Conservation (phyloP, 306 rosid genomes). For the Dalbergia cochinchinensis region DNA sequence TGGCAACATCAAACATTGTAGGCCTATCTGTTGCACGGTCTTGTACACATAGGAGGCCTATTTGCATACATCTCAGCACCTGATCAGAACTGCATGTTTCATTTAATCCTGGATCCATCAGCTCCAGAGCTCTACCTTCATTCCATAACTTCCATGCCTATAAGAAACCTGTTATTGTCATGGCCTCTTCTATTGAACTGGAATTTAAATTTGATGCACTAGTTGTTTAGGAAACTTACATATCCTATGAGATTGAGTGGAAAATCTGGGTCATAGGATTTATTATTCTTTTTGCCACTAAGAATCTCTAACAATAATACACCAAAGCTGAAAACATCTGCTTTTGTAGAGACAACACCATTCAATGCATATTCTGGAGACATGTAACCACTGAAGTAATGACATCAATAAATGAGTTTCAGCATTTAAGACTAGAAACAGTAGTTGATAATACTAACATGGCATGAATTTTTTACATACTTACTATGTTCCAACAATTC, state of each 20-base stretch:
- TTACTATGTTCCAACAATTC: conserved; percentile 55
- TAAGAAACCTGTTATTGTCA: background rate
- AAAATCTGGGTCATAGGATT: background rate
- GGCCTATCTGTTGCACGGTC: conserved; percentile 55
- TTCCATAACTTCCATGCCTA: conserved; percentile 58
- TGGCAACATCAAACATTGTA: conserved; percentile 53
- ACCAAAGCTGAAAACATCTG: conserved; percentile 56
- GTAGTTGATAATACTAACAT: too few species aligned
- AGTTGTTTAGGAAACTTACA: conserved; percentile 29
- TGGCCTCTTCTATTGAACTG: background rate
- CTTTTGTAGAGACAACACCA: conserved; percentile 49
- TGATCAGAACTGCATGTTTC: background rate
- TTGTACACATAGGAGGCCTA: conserved; percentile 59
- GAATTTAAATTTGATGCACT: conserved; percentile 1
- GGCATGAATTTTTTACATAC: background rate
- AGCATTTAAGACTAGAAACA: background rate
- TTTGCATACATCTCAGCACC: conserved; percentile 50
- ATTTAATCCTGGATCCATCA: conserved; percentile 10
- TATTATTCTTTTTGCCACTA: conserved; percentile 41
- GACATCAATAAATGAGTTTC: background rate
- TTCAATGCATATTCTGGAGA: conserved; percentile 44
- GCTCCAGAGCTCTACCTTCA: conserved; percentile 34
- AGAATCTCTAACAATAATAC: conserved; percentile 42
- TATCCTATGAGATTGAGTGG: conserved; percentile 42
- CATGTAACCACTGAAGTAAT: conserved; percentile 41